These are phyloP conservation scores for Claviceps sp. DNA, from an alignment of 2,329 filamentous ascomycete species.

Conservation along the genomic window DNA sequence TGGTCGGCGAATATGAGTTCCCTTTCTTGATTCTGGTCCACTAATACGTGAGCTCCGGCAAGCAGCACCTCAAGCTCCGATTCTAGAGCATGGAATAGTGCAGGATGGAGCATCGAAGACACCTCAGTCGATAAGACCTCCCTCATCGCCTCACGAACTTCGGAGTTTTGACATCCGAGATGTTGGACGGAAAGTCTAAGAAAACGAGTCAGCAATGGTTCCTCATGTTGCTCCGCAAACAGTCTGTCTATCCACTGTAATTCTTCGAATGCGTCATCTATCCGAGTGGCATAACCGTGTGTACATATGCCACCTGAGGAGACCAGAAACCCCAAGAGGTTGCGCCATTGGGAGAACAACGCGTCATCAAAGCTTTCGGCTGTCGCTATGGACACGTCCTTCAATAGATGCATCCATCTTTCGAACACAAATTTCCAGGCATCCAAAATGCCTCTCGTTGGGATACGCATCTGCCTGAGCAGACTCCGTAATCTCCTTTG, in stretches of 20 bases:
- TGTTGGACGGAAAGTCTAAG: constrained; percentile 52
- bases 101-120: constrained; percentile 45
- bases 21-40: constrained; percentile 40
- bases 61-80: constrained; percentile 51
- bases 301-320: constrained; percentile 54
- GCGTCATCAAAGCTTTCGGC: constrained; percentile 40
- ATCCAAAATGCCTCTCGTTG: constrained; percentile 51
- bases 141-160: constrained; percentile 52
- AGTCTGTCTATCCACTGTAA: constrained; percentile 52
- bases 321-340: constrained; percentile 54
- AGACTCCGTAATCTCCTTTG: constrained; percentile 51
- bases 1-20: constrained; percentile 57
- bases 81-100: constrained; percentile 52
- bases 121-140: constrained; percentile 55
- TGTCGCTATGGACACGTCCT: constrained; percentile 43
- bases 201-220: constrained; percentile 46
- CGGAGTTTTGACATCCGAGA: constrained; percentile 48
- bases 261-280: constrained; percentile 45
- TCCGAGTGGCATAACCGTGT: constrained; percentile 39
- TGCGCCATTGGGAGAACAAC: constrained; percentile 51
- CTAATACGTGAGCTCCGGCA: constrained; percentile 37
- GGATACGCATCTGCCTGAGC: constrained; percentile 45
- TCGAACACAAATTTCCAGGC: constrained; percentile 56
- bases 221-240: constrained; percentile 45
- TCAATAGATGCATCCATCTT: constrained; percentile 50